Conservation (phyloP, 1,284 basidiomycete genomes). For the Moniliophthora roreri region DNA sequence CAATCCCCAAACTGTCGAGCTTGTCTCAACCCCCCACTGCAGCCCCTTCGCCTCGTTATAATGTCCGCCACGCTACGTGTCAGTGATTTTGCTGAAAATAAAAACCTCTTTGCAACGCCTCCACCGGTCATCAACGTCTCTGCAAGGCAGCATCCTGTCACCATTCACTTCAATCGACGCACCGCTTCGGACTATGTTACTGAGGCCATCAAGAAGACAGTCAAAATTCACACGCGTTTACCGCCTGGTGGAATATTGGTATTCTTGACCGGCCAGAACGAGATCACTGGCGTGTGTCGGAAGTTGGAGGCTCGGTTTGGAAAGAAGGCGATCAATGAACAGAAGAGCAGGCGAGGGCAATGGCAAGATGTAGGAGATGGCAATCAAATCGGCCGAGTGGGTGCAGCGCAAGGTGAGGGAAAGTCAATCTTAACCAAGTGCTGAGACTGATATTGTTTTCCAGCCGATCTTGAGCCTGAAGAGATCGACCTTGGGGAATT, state of each 20-base stretch:
- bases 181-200: conserved; percentile 88
- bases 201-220: conserved; percentile 89
- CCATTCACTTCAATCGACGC: conserved; percentile 88
- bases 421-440: not conserved
- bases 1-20: not conserved
- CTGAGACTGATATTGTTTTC: conserved; percentile 21
- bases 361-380: conserved; percentile 22
- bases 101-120: conserved; percentile 74
- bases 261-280: conserved; percentile 98
- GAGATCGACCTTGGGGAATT: conserved; percentile 73
- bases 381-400: conserved; percentile 26
- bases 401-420: conserved; percentile 47
- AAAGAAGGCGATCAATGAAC: conserved; percentile 58
- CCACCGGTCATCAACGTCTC: conserved; percentile 91
- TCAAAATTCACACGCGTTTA: conserved; percentile 91
- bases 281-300: conserved; percentile 89
- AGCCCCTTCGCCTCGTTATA: conserved; percentile 92
- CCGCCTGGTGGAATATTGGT: conserved; percentile 94
- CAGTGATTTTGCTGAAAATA: conserved; percentile 90
- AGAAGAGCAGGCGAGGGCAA: conserved; percentile 37
- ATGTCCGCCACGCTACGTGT: conserved; percentile 99
- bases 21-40: conserved; percentile 5
- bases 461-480: conserved; percentile 72
- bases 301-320: conserved; percentile 84
- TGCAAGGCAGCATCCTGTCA: conserved; percentile 94